Evolutionary conservation across 495 filamentous ascomycete species (phyloP).

Genomic region (Penicillium ucsense): DNA sequence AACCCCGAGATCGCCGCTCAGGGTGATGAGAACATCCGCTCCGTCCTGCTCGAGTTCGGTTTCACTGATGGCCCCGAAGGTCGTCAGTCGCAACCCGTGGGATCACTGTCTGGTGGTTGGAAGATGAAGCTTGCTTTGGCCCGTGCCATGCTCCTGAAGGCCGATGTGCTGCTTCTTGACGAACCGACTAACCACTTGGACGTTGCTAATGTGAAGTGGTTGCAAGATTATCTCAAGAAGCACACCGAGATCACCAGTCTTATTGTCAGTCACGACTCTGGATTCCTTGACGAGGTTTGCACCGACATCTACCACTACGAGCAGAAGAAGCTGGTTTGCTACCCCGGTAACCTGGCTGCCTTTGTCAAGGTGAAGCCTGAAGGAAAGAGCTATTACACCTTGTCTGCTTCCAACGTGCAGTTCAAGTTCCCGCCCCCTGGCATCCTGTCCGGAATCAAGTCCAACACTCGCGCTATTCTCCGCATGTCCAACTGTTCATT

Average conservation of each 20-base stretch:
- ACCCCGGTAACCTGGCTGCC: slow-evolving; percentile 86
- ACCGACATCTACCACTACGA: slow-evolving; percentile 99
- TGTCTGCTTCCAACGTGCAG: slow-evolving; percentile 78
- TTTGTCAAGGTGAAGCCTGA: slow-evolving; percentile 94
- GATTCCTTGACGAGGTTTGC: slow-evolving; percentile 92
- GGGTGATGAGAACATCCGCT: slow-evolving; percentile 67
- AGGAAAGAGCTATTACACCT: slow-evolving; percentile 96
- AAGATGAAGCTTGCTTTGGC: slow-evolving; percentile 99
- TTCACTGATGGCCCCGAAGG: slow-evolving; percentile 87
- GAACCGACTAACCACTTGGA: slow-evolving; percentile 99
- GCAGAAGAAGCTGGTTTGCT: slow-evolving; percentile 88
- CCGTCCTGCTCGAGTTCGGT: slow-evolving; percentile 80
- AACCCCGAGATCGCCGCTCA: slow-evolving; percentile 72
- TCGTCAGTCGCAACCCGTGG: slow-evolving; percentile 75
- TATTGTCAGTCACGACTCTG: slow-evolving; percentile 97
- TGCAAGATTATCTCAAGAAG: slow-evolving; percentile 87
- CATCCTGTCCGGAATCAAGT: slow-evolving; percentile 92
- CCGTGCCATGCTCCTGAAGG: slow-evolving; percentile 90
- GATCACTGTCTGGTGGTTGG: slow-evolving; percentile 97
- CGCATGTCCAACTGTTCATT: slow-evolving; percentile 88
- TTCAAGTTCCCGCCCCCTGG: slow-evolving; percentile 98
- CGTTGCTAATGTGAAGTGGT: slow-evolving; percentile 91
- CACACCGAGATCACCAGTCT: slow-evolving; percentile 96
- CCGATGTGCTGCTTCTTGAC: slow-evolving; percentile 91
- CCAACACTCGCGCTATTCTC: slow-evolving; percentile 82